Conservation (phyloP, 129 eudicot genomes). For the Erigeron canadensis region DNA sequence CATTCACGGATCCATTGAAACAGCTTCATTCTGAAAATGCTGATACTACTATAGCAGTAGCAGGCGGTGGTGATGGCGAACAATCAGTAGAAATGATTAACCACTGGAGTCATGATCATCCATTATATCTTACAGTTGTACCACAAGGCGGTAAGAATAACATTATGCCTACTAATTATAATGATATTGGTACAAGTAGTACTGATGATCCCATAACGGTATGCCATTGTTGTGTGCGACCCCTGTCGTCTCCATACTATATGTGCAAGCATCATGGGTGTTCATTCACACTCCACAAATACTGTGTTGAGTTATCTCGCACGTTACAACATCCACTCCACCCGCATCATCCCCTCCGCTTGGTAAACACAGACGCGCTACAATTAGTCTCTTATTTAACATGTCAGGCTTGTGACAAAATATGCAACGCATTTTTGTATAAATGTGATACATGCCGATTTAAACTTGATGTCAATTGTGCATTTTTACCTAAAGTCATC, state of each 20-base stretch:
- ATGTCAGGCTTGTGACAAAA: too few relatives aligned
- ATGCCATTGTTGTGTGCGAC: neutral
- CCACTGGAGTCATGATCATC: neutral
- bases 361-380: too few relatives aligned
- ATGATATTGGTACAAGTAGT: neutral
- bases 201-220: neutral
- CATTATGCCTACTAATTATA: too few relatives aligned
- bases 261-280: neutral
- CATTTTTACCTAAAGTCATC: too few relatives aligned
- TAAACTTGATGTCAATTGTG: too few relatives aligned
- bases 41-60: neutral
- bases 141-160: neutral
- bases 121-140: neutral
- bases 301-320: neutral
- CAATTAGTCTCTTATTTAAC: too few relatives aligned
- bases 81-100: neutral
- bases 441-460: too few relatives aligned
- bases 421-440: too few relatives aligned
- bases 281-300: neutral
- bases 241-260: neutral
- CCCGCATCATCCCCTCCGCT: neutral
- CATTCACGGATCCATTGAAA: neutral
- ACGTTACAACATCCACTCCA: neutral
- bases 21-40: neutral
- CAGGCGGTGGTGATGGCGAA: neutral